Evolutionary conservation across 73 alveolate species (phyloP), one percentile per base, ranked within the genome.

Genomic region (Uronychia binucleata): DNA sequence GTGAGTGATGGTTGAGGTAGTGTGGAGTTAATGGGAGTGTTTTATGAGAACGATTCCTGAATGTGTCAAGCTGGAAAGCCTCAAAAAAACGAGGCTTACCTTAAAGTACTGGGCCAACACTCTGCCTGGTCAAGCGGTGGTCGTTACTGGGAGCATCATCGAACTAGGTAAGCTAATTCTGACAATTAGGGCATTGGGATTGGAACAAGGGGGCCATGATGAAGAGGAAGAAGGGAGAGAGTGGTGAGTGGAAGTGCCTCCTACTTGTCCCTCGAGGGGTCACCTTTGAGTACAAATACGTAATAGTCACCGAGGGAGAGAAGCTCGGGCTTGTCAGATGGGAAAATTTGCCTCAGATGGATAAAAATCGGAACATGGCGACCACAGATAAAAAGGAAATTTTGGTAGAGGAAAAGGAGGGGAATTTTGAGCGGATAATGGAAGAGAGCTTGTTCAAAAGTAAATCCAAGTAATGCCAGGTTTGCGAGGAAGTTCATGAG

Each of bases 231-330:
- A 30, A 59, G 1, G 57, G 57, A 0, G 30, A 28, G 30, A 33
- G 28, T 57, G 79, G 79, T 25, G 28, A 58, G 28, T 79, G 86
- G 86, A 79, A 35, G 11, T 33, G 57, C 29, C 34, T 28, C 31
- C 5, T 79, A 1, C 19, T 35, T 28, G 78, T 79, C 33, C 86
- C 86, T 26, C 27, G 77, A 34, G 86, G 86, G 8, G 30, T 34
- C 27, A 79, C 86, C 30, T 79, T 79, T 79, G 86, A 79, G 58
- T 79, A 79, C 30, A 79, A 79, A 28, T 79, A 46, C 33, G 31
- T 79, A 14, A 58, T 79, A n/a, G 86, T 78, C n/a, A 79, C n/a
- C 29, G 13, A 67, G 5, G 27, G 58, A 5, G 78, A 19, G 19
- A 19, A 46, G 67, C 67, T 19, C 5, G 67, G 67, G 67, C n/a